These are phyloP conservation scores for Hordeum pubiflorum DNA, from an alignment of 202 grass and related monocot species.

Conservation along the genomic window DNA sequence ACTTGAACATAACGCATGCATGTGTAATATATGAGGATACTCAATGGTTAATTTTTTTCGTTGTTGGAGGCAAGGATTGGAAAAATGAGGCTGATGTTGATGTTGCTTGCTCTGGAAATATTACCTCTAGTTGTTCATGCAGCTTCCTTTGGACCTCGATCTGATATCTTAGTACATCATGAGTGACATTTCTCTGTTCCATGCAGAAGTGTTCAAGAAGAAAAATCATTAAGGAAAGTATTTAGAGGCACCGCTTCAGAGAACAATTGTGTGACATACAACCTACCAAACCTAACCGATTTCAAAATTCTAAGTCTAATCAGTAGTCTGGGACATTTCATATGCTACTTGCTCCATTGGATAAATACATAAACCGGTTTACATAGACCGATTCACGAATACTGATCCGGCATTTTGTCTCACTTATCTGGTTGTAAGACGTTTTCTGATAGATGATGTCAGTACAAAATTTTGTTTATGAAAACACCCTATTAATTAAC, in stretches of 20 bases:
- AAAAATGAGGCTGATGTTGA: not conserved
- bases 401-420: not conserved
- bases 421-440: not conserved
- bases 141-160: slow-evolving; percentile 77
- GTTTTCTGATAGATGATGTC: not conserved
- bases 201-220: not conserved
- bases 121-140: slow-evolving; percentile 72
- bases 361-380: not conserved
- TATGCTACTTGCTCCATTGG: not conserved
- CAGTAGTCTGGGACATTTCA: not conserved
- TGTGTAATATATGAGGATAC: not conserved
- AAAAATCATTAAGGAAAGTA: not conserved
- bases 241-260: not conserved
- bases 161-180: slow-evolving; percentile 58
- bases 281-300: not conserved
- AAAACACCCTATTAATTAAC: not conserved
- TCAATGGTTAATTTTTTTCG: not conserved
- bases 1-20: no score
- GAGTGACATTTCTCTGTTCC: slow-evolving; percentile 54
- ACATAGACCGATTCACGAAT: not conserved
- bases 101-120: not conserved
- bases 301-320: not conserved
- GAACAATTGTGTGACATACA: not conserved
- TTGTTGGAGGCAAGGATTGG: not conserved
- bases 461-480: not conserved